phyloP scores from a whole-genome alignment of 441 rosid species.

The Gossypium lobatum region DNA sequence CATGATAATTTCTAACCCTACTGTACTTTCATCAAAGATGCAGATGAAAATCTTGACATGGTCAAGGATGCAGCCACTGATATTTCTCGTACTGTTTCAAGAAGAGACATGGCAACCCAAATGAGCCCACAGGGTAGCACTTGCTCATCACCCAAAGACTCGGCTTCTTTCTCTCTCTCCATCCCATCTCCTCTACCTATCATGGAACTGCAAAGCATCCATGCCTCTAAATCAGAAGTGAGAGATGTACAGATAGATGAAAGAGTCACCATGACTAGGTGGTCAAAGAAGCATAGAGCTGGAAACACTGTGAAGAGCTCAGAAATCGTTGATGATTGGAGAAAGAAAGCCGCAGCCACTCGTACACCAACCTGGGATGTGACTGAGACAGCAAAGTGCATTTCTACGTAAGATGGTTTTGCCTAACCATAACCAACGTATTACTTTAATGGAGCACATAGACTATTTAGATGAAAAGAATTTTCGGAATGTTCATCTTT shows the following conservation, averaged over 20 bases:
- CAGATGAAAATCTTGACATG: conserved; percentile 47
- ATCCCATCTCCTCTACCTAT: conserved; percentile 49
- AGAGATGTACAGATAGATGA: conserved; percentile 93
- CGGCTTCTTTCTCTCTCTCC: conserved; percentile 44
- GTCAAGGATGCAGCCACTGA: conserved; percentile 56
- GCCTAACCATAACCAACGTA: neutral
- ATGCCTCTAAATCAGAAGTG: conserved; percentile 50
- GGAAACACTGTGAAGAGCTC: conserved; percentile 51
- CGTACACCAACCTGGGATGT: conserved; percentile 55
- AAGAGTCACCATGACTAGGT: conserved; percentile 69
- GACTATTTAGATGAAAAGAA: neutral
- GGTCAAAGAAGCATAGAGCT: conserved; percentile 72
- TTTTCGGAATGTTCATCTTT: neutral
- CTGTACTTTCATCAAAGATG: conserved; percentile 14
- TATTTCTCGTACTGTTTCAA: conserved; percentile 54
- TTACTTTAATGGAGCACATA: neutral
- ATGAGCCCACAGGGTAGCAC: conserved; percentile 84
- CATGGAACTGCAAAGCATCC: conserved; percentile 41
- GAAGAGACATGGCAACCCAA: conserved; percentile 93
- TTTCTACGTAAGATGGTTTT: conserved; percentile 44
- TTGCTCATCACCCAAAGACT: conserved; percentile 50
- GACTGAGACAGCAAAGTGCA: conserved; percentile 43
- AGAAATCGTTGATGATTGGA: conserved; percentile 61
- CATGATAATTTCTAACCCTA: conserved; percentile 1
- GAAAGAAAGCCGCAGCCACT: conserved; percentile 44